These are phyloP conservation scores for Talaromyces sp. DNA, from an alignment of 2,329 filamentous ascomycete species.

Conservation along the genomic window DNA sequence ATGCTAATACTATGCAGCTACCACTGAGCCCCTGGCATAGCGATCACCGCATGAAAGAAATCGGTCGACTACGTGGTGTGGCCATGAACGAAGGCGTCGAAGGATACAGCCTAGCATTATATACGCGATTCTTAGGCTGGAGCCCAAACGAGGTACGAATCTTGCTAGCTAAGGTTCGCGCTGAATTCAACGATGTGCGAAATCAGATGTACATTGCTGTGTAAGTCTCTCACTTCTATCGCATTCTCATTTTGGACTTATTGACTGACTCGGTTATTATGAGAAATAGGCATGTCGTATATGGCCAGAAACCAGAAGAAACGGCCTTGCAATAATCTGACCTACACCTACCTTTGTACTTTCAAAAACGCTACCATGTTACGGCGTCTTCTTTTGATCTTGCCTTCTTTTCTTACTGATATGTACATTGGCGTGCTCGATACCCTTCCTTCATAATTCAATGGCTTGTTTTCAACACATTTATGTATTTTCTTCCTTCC, in stretches of 20 bases:
- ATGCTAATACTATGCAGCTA: constrained; percentile 25
- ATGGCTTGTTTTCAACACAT: background rate
- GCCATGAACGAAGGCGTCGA: constrained; percentile 39
- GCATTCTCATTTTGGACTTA: no score
- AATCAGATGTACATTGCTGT: constrained; percentile 25
- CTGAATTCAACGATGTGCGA: constrained; percentile 24
- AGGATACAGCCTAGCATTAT: constrained; percentile 39
- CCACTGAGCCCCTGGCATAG: constrained; percentile 43
- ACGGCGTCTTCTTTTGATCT: background rate
- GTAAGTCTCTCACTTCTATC: constrained; percentile 6
- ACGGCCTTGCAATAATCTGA: background rate
- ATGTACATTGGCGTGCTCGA: background rate
- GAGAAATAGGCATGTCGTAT: constrained; percentile 7
- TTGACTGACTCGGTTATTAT: background rate
- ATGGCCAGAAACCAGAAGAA: constrained; percentile 10
- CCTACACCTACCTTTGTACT: no score
- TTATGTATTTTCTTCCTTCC: background rate
- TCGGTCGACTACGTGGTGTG: constrained; percentile 42
- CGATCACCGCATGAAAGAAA: constrained; percentile 47
- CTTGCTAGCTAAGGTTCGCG: constrained; percentile 26
- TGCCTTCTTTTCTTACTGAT: background rate
- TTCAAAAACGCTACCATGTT: background rate
- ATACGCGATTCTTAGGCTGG: constrained; percentile 41
- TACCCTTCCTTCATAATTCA: background rate
- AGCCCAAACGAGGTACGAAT: constrained; percentile 41